Percentiles rank a stretch among this genome's conserved stretches.
Conservation (phyloP, 495 filamentous ascomycete species). For the Cercophora newfieldiana region DNA sequence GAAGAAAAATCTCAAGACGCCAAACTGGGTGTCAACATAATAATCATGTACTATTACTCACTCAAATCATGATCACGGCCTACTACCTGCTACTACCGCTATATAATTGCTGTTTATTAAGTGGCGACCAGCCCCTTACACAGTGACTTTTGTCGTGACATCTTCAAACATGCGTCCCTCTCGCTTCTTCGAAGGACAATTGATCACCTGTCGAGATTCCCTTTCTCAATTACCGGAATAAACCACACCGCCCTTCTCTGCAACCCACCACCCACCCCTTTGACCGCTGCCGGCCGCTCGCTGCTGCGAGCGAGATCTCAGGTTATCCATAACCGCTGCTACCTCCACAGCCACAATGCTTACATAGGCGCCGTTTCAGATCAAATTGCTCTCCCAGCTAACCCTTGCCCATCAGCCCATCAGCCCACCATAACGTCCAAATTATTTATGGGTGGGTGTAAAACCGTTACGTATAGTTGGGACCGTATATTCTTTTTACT, state of each 20-base stretch:
- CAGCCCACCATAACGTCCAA: slow-evolving; percentile 14
- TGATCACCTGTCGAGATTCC: background rate
- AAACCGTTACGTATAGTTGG: background rate
- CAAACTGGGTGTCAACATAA: slow-evolving; percentile 7
- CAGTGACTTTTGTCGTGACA: background rate
- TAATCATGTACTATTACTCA: slow-evolving; percentile 22
- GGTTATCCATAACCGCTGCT: slow-evolving; percentile 6
- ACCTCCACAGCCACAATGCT: slow-evolving; percentile 16
- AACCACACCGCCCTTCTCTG: background rate
- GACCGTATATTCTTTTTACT: background rate
- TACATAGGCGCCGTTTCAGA: slow-evolving; percentile 26
- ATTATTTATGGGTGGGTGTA: no score
- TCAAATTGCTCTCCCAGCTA: slow-evolving; percentile 20
- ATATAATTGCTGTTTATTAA: background rate
- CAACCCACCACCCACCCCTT: background rate
- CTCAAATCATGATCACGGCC: slow-evolving; percentile 3
- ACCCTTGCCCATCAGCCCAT: background rate
- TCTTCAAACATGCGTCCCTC: background rate
- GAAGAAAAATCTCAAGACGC: background rate
- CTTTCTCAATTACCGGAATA: background rate
- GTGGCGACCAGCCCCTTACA: background rate
- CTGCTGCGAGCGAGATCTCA: background rate
- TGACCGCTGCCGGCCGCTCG: background rate
- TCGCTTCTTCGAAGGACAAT: background rate
- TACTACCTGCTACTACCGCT: no score